Conservation (phyloP, 2,329 filamentous ascomycete genomes). For the Colletotrichum chrysophilum region DNA sequence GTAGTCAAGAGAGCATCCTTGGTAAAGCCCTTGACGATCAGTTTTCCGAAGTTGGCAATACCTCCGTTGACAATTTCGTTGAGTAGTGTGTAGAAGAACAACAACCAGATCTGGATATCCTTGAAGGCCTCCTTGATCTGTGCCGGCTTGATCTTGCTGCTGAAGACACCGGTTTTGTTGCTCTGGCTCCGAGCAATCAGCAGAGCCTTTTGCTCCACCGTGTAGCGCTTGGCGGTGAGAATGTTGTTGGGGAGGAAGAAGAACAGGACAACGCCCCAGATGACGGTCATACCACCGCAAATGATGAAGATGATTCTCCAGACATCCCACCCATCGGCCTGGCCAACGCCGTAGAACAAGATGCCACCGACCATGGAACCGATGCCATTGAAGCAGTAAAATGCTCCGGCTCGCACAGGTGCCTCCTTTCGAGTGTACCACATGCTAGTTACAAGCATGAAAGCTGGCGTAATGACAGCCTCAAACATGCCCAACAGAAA, state of each 20-base stretch:
- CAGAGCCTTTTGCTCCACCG: slow-evolving; percentile 57
- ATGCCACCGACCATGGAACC: slow-evolving; percentile 21
- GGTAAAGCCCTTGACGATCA: slow-evolving; percentile 37
- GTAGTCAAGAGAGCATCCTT: slow-evolving; percentile 44
- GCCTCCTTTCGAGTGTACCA: slow-evolving; percentile 32
- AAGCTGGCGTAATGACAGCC: slow-evolving; percentile 31
- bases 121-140: slow-evolving; percentile 45
- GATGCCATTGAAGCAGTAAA: slow-evolving; percentile 23
- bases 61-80: slow-evolving; percentile 30
- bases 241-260: slow-evolving; percentile 49
- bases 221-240: slow-evolving; percentile 62
- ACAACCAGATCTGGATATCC: slow-evolving; percentile 47
- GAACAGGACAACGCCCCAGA: slow-evolving; percentile 17
- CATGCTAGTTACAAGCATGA: slow-evolving; percentile 34
- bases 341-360: slow-evolving; percentile 24
- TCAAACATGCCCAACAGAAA: slow-evolving; percentile 38
- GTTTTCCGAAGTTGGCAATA: slow-evolving; percentile 20
- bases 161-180: slow-evolving; percentile 43
- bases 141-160: slow-evolving; percentile 41
- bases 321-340: slow-evolving; percentile 27
- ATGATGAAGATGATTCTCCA: slow-evolving; percentile 29
- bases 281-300: slow-evolving; percentile 20
- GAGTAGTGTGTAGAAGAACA: slow-evolving; percentile 36
- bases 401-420: slow-evolving; percentile 21
- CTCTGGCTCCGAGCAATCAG: slow-evolving; percentile 55